Evolutionary conservation across 805 yeast species (phyloP).

Genomic region (Hanseniaspora hatyaiensis): DNA sequence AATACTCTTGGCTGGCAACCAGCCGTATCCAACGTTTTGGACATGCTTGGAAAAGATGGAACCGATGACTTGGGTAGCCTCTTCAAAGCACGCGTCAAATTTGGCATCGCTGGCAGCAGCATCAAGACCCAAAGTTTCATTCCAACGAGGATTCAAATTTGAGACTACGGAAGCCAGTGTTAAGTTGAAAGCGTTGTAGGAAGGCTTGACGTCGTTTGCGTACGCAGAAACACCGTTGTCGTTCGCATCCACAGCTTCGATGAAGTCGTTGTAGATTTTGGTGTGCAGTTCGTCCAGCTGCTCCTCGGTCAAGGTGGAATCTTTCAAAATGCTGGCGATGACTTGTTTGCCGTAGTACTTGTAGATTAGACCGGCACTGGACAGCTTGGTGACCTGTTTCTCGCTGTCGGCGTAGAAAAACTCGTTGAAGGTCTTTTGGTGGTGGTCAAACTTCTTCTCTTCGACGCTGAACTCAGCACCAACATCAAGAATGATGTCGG

Average conservation of each 20-base stretch:
- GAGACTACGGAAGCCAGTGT: constrained; percentile 69
- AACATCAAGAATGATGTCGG: constrained; percentile 92
- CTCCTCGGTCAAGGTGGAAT: constrained; percentile 34
- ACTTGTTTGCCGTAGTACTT: constrained; percentile 73
- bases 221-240: constrained; percentile 84
- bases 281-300: constrained; percentile 55
- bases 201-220: constrained; percentile 36
- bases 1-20: constrained; percentile 79
- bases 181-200: constrained; percentile 61
- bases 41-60: constrained; percentile 57
- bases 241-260: constrained; percentile 89
- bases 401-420: constrained; percentile 45
- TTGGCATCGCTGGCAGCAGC: constrained; percentile 52
- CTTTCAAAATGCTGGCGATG: constrained; percentile 36
- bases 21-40: constrained; percentile 62
- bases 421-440: constrained; percentile 80
- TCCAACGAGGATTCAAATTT: constrained; percentile 78
- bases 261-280: constrained; percentile 72
- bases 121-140: constrained; percentile 21
- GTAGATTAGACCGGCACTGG: constrained; percentile 88
- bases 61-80: constrained; percentile 78
- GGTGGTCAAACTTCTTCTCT: constrained; percentile 82
- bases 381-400: constrained; percentile 50
- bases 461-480: constrained; percentile 77
- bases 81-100: constrained; percentile 52